A percentile compares a stretch with the other conserved stretches of the same genome.
Evolutionary conservation across 306 rosid species (phyloP).

Genomic region (Sechiopsis laciniata): DNA sequence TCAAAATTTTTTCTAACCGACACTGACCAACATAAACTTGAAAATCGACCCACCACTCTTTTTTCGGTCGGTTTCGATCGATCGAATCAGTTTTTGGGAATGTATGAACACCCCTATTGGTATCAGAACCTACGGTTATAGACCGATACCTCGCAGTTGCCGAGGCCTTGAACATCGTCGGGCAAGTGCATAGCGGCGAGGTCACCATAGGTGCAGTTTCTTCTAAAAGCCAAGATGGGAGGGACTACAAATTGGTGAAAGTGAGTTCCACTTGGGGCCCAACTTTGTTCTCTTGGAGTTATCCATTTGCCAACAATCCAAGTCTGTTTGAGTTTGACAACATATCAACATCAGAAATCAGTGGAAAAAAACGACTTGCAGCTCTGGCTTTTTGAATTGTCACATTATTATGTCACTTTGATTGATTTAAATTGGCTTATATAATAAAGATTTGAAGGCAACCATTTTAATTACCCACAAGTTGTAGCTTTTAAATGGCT

Average conservation of each 20-base stretch:
- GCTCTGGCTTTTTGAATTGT: not conserved
- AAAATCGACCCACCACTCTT: no score
- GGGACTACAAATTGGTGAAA: conserved; percentile 98
- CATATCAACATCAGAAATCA: not conserved
- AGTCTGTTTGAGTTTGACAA: conserved; percentile 36
- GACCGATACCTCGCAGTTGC: conserved; percentile 63
- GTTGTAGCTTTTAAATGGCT: not conserved
- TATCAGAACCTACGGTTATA: not conserved
- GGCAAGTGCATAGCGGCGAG: conserved; percentile 96
- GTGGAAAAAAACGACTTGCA: not conserved
- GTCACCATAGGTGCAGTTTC: conserved; percentile 90
- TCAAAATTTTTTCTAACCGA: no score
- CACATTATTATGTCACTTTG: not conserved
- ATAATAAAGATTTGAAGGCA: not conserved
- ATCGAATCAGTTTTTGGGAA: no score
- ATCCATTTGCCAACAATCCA: conserved; percentile 99
- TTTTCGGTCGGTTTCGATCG: no score
- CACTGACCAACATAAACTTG: no score
- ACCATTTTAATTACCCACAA: not conserved
- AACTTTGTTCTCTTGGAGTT: conserved; percentile 72
- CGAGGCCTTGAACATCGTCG: conserved; percentile 70
- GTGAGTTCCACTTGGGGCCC: conserved; percentile 91
- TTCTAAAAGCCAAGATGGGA: conserved; percentile 69
- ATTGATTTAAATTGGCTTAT: not conserved
- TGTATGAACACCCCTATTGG: no score